Conservation (phyloP, 345 rosid genomes). For the Sonneratia alba region DNA sequence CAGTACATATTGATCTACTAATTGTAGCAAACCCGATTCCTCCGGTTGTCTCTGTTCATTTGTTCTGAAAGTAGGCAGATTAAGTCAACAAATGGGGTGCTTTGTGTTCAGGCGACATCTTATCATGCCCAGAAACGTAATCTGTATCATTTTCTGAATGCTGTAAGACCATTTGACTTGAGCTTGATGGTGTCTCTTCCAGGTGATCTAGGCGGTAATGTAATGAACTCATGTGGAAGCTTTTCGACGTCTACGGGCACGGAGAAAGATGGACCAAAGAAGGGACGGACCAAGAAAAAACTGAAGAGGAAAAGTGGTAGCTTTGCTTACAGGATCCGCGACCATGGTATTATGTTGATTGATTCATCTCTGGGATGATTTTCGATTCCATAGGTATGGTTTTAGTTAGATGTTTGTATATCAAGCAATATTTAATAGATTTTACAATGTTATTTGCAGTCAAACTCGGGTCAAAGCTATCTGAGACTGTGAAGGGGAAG, state of each 20-base stretch:
- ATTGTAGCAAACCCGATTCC: too few relatives aligned
- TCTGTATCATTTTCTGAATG: too few relatives aligned
- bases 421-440: not conserved
- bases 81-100: not conserved
- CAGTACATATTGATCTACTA: too few relatives aligned
- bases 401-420: not conserved
- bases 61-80: not conserved
- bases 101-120: not conserved
- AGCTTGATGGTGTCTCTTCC: too few relatives aligned
- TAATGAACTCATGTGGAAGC: not conserved
- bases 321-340: constrained; percentile 20
- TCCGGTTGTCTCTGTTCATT: not conserved
- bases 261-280: constrained; percentile 13
- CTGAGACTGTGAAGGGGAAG: constrained; percentile 35
- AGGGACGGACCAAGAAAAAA: constrained; percentile 3
- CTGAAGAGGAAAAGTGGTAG: constrained; percentile 13
- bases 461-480: constrained; percentile 19
- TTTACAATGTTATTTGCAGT: constrained; percentile 14
- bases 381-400: not conserved
- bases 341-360: constrained; percentile 23
- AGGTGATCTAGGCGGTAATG: not conserved
- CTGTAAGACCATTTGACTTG: too few relatives aligned
- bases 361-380: not conserved
- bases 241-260: not conserved
- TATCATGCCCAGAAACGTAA: not conserved